Percentiles rank a stretch among this genome's conserved stretches.
Conservation (phyloP, 148 eudicot species). For the Persicaria maculosa region DNA sequence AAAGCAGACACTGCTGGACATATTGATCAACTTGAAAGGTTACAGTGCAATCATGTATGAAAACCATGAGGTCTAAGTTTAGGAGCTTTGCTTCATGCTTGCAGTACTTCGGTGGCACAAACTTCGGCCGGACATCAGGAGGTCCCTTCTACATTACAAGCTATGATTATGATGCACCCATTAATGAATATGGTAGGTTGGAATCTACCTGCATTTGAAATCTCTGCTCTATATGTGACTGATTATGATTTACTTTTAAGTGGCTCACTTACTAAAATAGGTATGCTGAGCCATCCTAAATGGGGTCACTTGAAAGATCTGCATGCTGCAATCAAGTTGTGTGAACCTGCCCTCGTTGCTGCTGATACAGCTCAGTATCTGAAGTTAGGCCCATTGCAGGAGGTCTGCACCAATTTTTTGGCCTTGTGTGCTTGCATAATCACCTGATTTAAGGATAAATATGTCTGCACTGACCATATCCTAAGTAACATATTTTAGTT, state of each 20-base stretch:
- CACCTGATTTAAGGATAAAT: neutral
- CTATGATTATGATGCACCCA: conserved; percentile 96
- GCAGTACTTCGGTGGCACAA: conserved; percentile 96
- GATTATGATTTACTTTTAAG: conserved; percentile 4
- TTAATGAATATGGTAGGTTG: conserved; percentile 90
- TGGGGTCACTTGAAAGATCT: conserved; percentile 97
- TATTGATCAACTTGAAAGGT: neutral
- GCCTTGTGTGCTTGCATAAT: neutral
- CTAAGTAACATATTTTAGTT: too few species aligned
- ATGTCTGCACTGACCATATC: too few species aligned
- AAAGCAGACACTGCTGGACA: neutral
- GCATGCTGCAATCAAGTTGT: conserved; percentile 93
- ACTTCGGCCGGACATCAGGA: conserved; percentile 89
- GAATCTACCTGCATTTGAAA: neutral
- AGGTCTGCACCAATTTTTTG: conserved; percentile 40
- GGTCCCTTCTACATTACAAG: conserved; percentile 91
- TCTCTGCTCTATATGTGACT: neutral
- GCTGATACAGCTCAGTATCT: conserved; percentile 73
- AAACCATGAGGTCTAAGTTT: conserved; percentile 2
- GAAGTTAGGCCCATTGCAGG: conserved; percentile 81
- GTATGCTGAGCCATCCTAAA: conserved; percentile 86
- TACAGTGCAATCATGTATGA: neutral
- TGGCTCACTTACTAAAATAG: conserved; percentile 27
- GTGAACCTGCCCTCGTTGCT: conserved; percentile 90
- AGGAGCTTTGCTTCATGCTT: conserved; percentile 18